Percentiles rank a stretch among this genome's conserved stretches.
phyloP scores from a whole-genome alignment of 2,329 filamentous ascomycete species.

The Elsinoe ampelina region DNA sequence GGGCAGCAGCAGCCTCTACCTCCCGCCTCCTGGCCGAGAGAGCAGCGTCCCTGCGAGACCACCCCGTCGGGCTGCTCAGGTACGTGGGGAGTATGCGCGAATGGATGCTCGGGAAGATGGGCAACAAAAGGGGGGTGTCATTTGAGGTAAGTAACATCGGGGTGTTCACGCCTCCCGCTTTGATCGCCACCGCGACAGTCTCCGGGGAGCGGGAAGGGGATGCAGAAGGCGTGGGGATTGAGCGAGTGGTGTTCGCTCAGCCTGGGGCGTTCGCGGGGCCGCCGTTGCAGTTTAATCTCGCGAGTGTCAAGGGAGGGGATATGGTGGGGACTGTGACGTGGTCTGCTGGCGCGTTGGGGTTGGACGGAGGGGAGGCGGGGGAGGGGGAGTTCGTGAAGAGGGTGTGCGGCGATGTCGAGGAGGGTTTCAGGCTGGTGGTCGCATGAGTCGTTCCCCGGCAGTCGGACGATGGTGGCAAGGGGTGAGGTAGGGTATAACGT shows the following conservation, averaged over 20 bases:
- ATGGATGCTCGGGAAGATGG: conserved; percentile 34
- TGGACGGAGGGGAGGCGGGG: conserved; percentile 20
- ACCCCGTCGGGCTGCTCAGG: conserved; percentile 35
- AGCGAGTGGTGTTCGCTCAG: conserved; percentile 36
- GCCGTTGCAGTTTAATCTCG: conserved; percentile 35
- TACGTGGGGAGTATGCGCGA: conserved; percentile 33
- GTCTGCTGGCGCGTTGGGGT: conserved; percentile 35
- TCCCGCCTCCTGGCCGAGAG: conserved; percentile 28
- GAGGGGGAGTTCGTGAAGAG: conserved; percentile 24
- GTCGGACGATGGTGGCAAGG: not conserved
- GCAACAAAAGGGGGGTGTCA: conserved; percentile 31
- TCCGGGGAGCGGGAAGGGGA: not conserved
- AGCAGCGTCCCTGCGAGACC: conserved; percentile 28
- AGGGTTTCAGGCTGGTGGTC: not conserved
- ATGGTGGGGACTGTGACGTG: conserved; percentile 35
- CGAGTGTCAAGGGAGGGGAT: conserved; percentile 32
- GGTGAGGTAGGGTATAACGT: not conserved
- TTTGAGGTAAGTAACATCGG: conserved; percentile 41
- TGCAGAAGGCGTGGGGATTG: conserved; percentile 20
- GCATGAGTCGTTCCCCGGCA: not conserved
- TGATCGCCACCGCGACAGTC: not conserved
- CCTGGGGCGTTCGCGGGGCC: conserved; percentile 33
- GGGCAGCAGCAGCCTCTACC: conserved; percentile 27
- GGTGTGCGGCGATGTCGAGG: conserved; percentile 14
- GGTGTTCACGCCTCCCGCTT: conserved; percentile 25